Evolutionary conservation across 805 yeast genomes (phyloP), one percentile per base, ranked within the genome.

Genomic region (Cyberlindnera misumaiensis): DNA sequence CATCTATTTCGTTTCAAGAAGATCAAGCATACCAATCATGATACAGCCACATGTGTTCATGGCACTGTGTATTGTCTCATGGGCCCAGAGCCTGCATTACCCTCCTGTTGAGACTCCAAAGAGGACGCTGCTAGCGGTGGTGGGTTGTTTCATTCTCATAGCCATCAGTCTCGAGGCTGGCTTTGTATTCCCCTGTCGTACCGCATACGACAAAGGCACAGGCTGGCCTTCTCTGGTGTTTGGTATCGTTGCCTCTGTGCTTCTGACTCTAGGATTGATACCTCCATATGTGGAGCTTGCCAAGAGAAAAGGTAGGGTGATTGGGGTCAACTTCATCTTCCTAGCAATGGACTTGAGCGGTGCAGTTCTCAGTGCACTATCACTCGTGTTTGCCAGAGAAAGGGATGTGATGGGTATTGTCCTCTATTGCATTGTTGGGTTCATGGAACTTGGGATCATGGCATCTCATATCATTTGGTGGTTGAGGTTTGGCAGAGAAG

Each of bases 231-330:
- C 78, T 49, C 59, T 87, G 25, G 68, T 89, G 22, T 73, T 88
- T 49, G 97, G 97, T 11, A 73, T 85, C 20, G 44, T 86, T 13
- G 95, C 97, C 0, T 76, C 93, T 1, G 66, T 89, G 0, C 56
- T 85, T 14, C 63, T 90, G 9, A 93, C 83, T 0, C 54, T 72
- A 3, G 97, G 97, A 0, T 67, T 90, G 28, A 46, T 90, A 0
- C 97, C 97, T 0, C 96, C 97, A 4, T 90, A 89, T 56, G 78
- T 77, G 49, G 97, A 90, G 56, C 62, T 90, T 17, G 72, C 77
- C 24, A 84, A 86, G 53, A 69, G 96, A 46, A 59, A 75, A 36
- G 97, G 97, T 2, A 64, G 83, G 27, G 97, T 90, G 3, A 77
- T 88, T 3, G 97, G 97, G 0, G 81, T 90, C 52, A 88, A 88